Evolutionary conservation across 129 eudicot species (phyloP).

Genomic region (Helianthus tuberosus): DNA sequence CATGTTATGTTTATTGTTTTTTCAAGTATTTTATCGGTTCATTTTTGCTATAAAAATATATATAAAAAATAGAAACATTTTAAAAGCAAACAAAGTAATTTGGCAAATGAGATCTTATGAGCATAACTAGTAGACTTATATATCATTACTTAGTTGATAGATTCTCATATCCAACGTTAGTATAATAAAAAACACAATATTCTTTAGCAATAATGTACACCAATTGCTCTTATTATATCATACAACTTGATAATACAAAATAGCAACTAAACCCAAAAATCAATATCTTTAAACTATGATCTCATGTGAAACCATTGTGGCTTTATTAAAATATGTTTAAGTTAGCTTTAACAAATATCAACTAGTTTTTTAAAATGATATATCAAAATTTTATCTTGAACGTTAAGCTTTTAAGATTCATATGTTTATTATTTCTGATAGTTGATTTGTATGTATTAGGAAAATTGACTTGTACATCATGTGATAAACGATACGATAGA

Average conservation of each 20-base stretch:
- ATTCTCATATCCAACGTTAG: background rate
- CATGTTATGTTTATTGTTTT: no score
- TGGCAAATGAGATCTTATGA: background rate
- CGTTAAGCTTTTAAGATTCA: background rate
- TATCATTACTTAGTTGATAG: background rate
- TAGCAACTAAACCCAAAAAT: background rate
- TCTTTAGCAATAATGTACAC: background rate
- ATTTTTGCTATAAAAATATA: no score
- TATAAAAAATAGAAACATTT: no score
- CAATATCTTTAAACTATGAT: slow-evolving; percentile 9
- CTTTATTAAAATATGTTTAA: background rate
- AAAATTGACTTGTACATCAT: background rate
- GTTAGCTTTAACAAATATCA: background rate
- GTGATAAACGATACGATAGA: background rate
- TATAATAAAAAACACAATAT: slow-evolving; percentile 1
- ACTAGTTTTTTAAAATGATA: background rate
- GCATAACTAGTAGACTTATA: background rate
- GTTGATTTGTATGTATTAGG: background rate
- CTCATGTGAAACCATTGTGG: slow-evolving; percentile 16
- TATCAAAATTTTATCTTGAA: background rate
- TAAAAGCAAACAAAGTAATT: background rate
- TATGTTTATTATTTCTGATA: background rate
- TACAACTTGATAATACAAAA: slow-evolving; percentile 11
- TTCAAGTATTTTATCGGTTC: no score
- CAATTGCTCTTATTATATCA: background rate